Percentiles rank a stretch among this genome's conserved stretches.
Evolutionary conservation across 1,284 basidiomycete genomes (phyloP).

Genomic region (Trametes versicolor): DNA sequence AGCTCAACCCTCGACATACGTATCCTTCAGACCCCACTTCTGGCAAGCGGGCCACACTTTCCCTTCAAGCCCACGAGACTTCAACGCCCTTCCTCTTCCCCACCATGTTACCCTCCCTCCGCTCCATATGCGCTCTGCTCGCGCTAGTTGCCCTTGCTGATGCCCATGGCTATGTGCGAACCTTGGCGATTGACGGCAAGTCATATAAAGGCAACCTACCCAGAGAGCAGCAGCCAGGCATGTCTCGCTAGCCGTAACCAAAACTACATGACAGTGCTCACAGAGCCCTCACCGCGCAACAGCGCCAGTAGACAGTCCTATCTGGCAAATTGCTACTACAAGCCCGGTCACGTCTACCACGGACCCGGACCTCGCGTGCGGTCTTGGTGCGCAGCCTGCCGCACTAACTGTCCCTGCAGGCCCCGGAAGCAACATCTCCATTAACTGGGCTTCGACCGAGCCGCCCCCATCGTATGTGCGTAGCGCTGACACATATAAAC

Average conservation of each 20-base stretch:
- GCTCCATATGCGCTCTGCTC: background rate
- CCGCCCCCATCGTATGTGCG: too few relatives aligned
- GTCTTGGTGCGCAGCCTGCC: slow-evolving; percentile 49
- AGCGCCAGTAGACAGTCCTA: slow-evolving; percentile 31
- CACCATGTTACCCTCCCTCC: slow-evolving; percentile 1
- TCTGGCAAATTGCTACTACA: slow-evolving; percentile 40
- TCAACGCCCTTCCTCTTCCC: background rate
- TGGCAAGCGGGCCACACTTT: background rate
- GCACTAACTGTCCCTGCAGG: slow-evolving; percentile 47
- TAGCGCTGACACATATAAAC: too few relatives aligned
- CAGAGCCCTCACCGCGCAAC: background rate
- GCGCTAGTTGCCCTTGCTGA: slow-evolving; percentile 13
- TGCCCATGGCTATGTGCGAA: slow-evolving; percentile 35
- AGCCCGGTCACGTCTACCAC: slow-evolving; percentile 50
- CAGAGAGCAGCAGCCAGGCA: slow-evolving; percentile 15
- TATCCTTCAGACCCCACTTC: background rate
- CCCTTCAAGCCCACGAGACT: background rate
- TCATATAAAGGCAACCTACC: slow-evolving; percentile 31
- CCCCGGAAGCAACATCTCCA: slow-evolving; percentile 52
- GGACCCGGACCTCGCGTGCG: slow-evolving; percentile 52
- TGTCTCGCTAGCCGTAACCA: background rate
- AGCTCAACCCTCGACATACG: background rate
- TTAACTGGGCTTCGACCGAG: slow-evolving; percentile 61
- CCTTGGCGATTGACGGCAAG: slow-evolving; percentile 35
- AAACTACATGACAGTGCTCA: too few relatives aligned